phyloP scores from a whole-genome alignment of 1,139 yeast genomes.

The Yamadazyma pseudoaaseri region DNA sequence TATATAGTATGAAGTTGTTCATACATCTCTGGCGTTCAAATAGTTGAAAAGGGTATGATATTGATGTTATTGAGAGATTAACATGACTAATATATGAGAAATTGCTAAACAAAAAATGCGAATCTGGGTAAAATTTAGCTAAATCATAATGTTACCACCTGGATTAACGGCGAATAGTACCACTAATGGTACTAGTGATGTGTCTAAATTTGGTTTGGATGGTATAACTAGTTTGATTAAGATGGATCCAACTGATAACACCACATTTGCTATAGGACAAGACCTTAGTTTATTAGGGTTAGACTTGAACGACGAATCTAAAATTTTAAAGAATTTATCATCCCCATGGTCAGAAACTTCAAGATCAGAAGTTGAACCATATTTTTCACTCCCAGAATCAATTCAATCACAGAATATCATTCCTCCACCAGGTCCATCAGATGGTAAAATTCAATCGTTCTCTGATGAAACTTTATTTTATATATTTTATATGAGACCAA shows the following conservation, averaged over 20 bases:
- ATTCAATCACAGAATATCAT: conserved; percentile 50
- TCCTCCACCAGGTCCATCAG: conserved; percentile 49
- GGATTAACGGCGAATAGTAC: conserved; percentile 19
- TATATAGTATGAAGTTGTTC: too few species aligned
- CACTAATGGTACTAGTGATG: conserved; percentile 19
- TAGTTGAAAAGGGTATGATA: too few species aligned
- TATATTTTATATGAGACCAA: conserved; percentile 90
- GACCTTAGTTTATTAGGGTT: conserved; percentile 77
- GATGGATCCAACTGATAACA: conserved; percentile 65
- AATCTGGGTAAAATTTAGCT: neutral
- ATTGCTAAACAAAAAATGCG: too few species aligned
- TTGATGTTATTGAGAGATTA: too few species aligned
- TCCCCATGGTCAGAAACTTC: conserved; percentile 96
- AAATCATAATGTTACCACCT: conserved; percentile 28
- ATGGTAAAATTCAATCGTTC: conserved; percentile 70
- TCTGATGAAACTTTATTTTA: conserved; percentile 93
- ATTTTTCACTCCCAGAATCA: conserved; percentile 57
- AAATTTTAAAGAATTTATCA: conserved; percentile 69
- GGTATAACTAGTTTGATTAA: conserved; percentile 69
- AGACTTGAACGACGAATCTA: conserved; percentile 49
- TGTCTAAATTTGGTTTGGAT: conserved; percentile 70
- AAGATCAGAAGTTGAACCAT: conserved; percentile 88
- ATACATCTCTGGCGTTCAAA: too few species aligned
- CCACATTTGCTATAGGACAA: conserved; percentile 77
- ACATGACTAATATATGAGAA: too few species aligned